Evolutionary conservation across 2,329 filamentous ascomycete genomes (phyloP).

Genomic region (Fusarium goolgardi): DNA sequence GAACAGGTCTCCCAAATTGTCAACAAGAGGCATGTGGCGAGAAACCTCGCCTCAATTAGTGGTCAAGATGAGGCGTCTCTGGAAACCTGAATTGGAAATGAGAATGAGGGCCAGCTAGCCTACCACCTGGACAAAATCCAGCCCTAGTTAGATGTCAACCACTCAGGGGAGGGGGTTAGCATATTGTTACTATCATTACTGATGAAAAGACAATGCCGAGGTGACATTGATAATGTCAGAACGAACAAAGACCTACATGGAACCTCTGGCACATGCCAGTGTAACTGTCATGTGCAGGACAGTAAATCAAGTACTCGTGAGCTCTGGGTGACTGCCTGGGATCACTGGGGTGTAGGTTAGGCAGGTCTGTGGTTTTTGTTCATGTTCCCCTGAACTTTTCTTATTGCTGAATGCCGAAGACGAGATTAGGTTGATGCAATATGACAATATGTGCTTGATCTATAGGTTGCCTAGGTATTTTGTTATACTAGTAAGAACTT

Average conservation of each 20-base stretch:
- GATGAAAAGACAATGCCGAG: slow-evolving; percentile 8
- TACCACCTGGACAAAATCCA: slow-evolving; percentile 12
- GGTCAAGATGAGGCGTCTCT: slow-evolving; percentile 14
- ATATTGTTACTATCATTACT: slow-evolving; percentile 3
- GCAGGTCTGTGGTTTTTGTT: not conserved
- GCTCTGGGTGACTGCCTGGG: not conserved
- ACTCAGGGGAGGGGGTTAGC: slow-evolving; percentile 9
- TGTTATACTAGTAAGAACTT: not conserved
- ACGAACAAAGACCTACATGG: not conserved
- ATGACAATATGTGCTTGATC: not conserved
- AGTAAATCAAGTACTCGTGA: not conserved
- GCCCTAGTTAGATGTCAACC: not conserved
- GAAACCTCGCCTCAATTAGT: not conserved
- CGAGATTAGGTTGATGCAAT: not conserved
- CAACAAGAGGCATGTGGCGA: slow-evolving; percentile 14
- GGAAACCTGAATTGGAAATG: slow-evolving; percentile 4
- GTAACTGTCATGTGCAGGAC: slow-evolving; percentile 4
- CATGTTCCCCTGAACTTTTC: not conserved
- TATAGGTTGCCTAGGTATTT: not conserved
- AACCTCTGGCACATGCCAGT: slow-evolving; percentile 3
- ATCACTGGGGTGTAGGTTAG: not conserved
- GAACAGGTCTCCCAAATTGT: slow-evolving; percentile 32
- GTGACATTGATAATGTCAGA: slow-evolving; percentile 3
- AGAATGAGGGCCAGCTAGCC: not conserved
- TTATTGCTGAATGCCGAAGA: not conserved